Base-by-base conservation (phyloP, 2,329 filamentous ascomycete genomes). In the Penicillium sp. region DNA sequence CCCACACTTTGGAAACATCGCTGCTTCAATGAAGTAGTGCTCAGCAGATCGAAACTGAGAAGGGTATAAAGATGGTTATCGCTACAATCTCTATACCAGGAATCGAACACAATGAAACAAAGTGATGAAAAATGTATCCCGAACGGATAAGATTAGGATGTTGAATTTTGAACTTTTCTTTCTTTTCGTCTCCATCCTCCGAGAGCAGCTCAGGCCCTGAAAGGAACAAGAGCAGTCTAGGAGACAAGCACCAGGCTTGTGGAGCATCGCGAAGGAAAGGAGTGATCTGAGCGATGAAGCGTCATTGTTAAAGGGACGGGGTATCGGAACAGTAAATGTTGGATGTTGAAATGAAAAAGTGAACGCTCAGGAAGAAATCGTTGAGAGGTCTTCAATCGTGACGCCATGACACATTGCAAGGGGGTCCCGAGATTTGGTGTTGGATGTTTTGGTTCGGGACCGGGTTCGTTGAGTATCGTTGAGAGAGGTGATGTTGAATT, bases 301-400 rank as follows among this genome's bases (percentile, higher is more conserved):
- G 56, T 58, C 56, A 47, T 59, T 59, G 59, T 60, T 62, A 57
- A 62, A 62, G 54, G 54, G 58, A 57, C 59, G 66, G 64, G 66
- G 66, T 68, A 68, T 69, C 65, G 64, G 59, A 55, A 61, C 59
- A 61, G 59, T 54, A 55, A 54, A 58, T 56, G 58, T 57, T 55
- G 55, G 54, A 66, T 69, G 67, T 70, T 69, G 66, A 70, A 70
- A 64, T 66, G 52, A 56, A 62, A 64, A 54, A 59, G 49, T 52
- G 55, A 67, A 67, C 65, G 65, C 65, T 67, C 59, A 63, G 61
- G 65, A 69, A 68, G 63, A 67, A 68, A 65, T 70, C 65, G 67
- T 70, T 69, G 66, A 69, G 66, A 68, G 62, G 63, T 68, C 66
- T 68, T 69, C 66, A 65, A 55, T 68, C 66, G 60, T 69, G 60